Base-by-base conservation (phyloP, 805 yeast species). In the Candida hispaniensis region DNA sequence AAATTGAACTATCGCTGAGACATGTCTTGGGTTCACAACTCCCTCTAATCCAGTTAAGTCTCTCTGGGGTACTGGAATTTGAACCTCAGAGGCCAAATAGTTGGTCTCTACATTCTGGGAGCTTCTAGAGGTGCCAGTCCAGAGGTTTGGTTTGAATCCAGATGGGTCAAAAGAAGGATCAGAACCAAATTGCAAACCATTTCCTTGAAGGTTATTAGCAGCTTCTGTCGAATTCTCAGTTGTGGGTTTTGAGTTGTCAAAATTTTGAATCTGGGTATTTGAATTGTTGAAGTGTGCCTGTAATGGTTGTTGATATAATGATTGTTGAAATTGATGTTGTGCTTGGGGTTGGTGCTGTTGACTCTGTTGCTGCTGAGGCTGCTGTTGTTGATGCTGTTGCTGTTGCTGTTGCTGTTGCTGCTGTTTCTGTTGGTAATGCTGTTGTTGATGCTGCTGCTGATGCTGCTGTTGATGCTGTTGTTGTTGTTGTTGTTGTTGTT, bases 311-410 rank as follows among this genome's bases (percentile, higher is more conserved):
- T 33, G 7, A 24, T 20, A n/a, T n/a, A n/a, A n/a, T n/a, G n/a
- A n/a, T 14, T 34, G 39, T 12, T 22, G 30, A 9, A 13, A 30
- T 14, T 2, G 41, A 33, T 9, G 43, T 18, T 3, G 41, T 27
- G 3, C 33, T 25, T 13, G 18, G 7, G 13, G 34, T 21, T 20
- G 18, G 19, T 18, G 21, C 25, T 10, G 44, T 14, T 57, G 56
- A 78, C 21, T 76, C 81, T 15, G 29, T 6, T 4, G 26, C n/a
- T 17, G 36, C 36, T 7, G 28, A 32, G 28, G 35, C 35, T 4
- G 35, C 22, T 12, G 15, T 6, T 7, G 14, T 18, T 28, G n/a
- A 3, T 19, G 21, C 21, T 26, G 14, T 7, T 20, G 33, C 19
- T 18, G 28, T 17, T 23, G 34, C 9, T 13, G 14, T 12, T 4